Evolutionary conservation across 2,329 filamentous ascomycete genomes (phyloP).

Genomic region (Cephalotrichum gorgonifer): DNA sequence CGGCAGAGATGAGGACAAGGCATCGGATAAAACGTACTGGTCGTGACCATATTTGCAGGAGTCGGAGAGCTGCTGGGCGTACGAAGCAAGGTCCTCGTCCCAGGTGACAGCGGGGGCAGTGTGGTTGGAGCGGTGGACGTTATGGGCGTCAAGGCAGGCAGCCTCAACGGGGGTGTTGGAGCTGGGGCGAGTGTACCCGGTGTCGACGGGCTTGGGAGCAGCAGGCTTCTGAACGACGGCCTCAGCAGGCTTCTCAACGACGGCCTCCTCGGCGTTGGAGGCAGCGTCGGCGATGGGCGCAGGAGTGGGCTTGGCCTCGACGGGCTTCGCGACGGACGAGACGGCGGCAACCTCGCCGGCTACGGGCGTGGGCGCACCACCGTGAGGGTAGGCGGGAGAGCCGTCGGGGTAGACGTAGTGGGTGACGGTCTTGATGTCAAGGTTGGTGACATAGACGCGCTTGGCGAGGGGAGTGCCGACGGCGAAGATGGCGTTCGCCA

Average conservation of each 20-base stretch:
- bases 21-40: conserved; percentile 55
- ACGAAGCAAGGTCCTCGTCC: conserved; percentile 51
- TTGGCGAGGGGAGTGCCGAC: conserved; percentile 31
- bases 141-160: conserved; percentile 62
- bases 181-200: conserved; percentile 5
- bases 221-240: no score
- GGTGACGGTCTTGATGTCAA: conserved; percentile 31
- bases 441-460: conserved; percentile 27
- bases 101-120: conserved; percentile 55
- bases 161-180: conserved; percentile 2
- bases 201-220: conserved; percentile 5
- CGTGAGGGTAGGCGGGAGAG: conserved; percentile 8
- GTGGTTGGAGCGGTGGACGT: conserved; percentile 78
- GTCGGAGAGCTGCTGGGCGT: conserved; percentile 52
- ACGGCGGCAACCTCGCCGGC: conserved; percentile 19
- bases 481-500: conserved; percentile 34
- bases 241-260: no score
- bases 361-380: conserved; percentile 5
- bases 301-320: conserved; percentile 3
- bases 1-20: not conserved
- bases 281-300: no score
- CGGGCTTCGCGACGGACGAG: conserved; percentile 4
- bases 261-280: no score
- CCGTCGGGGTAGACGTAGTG: conserved; percentile 14
- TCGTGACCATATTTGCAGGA: conserved; percentile 67